phyloP scores from a whole-genome alignment of 2,329 filamentous ascomycete species.

The Fusarium equiseti region DNA sequence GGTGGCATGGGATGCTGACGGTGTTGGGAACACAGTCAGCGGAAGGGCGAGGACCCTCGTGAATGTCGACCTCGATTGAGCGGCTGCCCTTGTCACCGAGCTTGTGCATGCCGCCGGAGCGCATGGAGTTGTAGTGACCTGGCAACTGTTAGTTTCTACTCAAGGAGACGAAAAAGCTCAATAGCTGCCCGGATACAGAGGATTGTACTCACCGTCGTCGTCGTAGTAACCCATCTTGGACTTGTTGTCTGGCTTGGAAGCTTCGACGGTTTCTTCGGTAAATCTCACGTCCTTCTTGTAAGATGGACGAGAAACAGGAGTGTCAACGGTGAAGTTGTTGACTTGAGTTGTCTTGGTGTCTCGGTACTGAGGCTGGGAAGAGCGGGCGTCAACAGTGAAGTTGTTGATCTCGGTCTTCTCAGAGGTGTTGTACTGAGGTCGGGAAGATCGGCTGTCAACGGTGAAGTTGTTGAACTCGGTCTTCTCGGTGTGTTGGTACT shows the following conservation, averaged over 20 bases:
- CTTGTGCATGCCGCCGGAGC: conserved; percentile 66
- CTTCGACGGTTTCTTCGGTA: conserved; percentile 75
- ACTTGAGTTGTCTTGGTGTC: conserved; percentile 38
- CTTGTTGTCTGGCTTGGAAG: conserved; percentile 60
- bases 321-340: conserved; percentile 51
- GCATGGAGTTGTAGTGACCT: conserved; percentile 72
- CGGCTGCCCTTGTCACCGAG: conserved; percentile 65
- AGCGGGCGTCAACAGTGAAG: conserved; percentile 48
- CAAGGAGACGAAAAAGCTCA: background rate
- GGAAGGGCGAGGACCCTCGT: conserved; percentile 29
- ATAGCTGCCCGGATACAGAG: background rate
- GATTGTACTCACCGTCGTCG: conserved; percentile 64
- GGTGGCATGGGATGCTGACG: conserved; percentile 98
- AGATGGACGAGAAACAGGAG: conserved; percentile 57
- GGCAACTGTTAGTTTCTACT: conserved; percentile 40
- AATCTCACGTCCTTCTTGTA: conserved; percentile 69
- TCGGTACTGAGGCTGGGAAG: conserved; percentile 39
- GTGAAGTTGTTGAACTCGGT: conserved; percentile 36
- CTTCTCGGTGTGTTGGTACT: conserved; percentile 35
- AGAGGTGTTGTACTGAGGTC: conserved; percentile 34
- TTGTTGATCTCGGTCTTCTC: conserved; percentile 48
- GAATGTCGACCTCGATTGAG: conserved; percentile 62
- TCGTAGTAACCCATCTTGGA: conserved; percentile 75
- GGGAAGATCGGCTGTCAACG: conserved; percentile 35
- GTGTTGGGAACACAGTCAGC: conserved; percentile 73